Evolutionary conservation across 495 filamentous ascomycete species (phyloP).

Genomic region (Penicillium ochrochloron): DNA sequence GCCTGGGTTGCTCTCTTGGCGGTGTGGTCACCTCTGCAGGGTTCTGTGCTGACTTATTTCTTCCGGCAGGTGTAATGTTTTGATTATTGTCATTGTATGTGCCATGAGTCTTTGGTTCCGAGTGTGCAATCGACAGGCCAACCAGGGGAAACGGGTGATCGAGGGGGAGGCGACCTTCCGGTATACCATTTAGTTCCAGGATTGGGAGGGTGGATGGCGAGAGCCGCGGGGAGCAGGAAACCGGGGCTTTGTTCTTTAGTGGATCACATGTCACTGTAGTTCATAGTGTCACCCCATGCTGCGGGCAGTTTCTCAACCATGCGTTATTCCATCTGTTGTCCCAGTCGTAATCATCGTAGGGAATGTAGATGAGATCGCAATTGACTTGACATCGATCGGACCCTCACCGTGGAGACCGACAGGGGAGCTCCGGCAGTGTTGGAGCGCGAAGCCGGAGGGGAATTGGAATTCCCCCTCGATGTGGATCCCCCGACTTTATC

Average conservation of each 20-base stretch:
- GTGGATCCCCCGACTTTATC: conserved; percentile 18
- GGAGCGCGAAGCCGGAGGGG: not conserved
- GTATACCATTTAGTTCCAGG: conserved; percentile 40
- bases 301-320: not conserved
- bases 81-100: conserved; percentile 46
- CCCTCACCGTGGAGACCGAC: not conserved
- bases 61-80: conserved; percentile 41
- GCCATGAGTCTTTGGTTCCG: conserved; percentile 42
- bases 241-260: not conserved
- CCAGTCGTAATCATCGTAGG: not conserved
- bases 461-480: not conserved
- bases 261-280: conserved; percentile 11
- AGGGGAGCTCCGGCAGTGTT: not conserved
- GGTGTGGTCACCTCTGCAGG: not conserved
- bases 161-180: conserved; percentile 41
- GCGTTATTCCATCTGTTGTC: not conserved
- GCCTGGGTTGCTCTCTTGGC: not conserved
- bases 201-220: not conserved
- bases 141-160: conserved; percentile 43
- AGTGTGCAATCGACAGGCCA: conserved; percentile 41
- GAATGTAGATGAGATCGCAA: not conserved
- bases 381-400: not conserved
- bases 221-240: conserved; percentile 5
- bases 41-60: conserved; percentile 16
- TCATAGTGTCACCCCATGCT: not conserved